Conservation (phyloP, 768 basidiomycete genomes). For the Rhodocollybia butyracea region DNA sequence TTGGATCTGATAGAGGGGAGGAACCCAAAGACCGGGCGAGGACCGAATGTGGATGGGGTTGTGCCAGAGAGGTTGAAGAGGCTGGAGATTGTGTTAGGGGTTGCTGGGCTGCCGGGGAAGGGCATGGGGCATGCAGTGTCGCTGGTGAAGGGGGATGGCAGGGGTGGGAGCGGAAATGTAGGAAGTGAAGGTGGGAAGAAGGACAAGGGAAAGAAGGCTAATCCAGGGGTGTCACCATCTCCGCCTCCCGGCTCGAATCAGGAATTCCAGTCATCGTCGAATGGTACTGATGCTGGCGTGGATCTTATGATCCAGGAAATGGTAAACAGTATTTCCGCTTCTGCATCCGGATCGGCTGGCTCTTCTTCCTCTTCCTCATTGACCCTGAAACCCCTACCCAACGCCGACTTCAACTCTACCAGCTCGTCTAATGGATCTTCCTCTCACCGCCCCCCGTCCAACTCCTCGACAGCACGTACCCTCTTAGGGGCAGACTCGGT, state of each 20-base stretch:
- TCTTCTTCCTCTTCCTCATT: too few species aligned
- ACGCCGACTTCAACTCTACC: not conserved
- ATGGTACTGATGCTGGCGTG: not conserved
- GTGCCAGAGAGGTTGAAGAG: slow-evolving; percentile 49
- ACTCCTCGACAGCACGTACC: not conserved
- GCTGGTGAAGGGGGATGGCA: not conserved
- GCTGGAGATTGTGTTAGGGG: slow-evolving; percentile 45
- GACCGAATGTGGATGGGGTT: slow-evolving; percentile 37
- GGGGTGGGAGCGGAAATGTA: not conserved
- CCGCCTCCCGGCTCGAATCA: too few species aligned
- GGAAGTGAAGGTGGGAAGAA: not conserved
- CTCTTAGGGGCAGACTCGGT: not conserved
- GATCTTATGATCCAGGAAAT: not conserved
- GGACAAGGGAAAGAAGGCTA: not conserved
- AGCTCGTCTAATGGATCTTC: not conserved
- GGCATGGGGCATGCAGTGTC: not conserved
- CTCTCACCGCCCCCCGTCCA: not conserved
- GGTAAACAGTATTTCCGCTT: not conserved
- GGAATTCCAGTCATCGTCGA: too few species aligned
- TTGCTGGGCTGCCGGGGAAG: not conserved
- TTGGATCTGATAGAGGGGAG: slow-evolving; percentile 71
- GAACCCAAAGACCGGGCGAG: slow-evolving; percentile 48
- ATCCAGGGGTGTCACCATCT: too few species aligned
- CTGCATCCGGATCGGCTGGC: not conserved
- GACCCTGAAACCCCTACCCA: not conserved